phyloP scores from a whole-genome alignment of 305 asterid species.

The Fraxinus sp. region DNA sequence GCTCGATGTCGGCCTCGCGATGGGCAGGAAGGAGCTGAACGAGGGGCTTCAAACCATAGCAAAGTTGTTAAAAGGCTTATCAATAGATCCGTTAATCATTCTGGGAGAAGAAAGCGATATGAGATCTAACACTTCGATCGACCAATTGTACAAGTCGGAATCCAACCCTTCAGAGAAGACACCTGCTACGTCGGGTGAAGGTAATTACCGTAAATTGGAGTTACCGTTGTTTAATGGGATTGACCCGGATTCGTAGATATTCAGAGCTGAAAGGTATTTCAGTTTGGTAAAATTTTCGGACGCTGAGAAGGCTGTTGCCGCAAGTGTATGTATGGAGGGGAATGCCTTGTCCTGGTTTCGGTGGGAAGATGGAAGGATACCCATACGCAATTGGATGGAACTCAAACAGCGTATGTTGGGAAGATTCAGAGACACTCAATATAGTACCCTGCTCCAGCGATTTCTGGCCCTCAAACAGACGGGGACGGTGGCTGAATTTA shows the following conservation, averaged over 20 bases:
- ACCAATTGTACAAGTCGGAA: accelerated
- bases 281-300: neutral
- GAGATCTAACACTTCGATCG: no score
- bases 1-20: neutral
- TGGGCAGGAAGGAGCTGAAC: neutral
- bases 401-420: neutral
- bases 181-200: neutral
- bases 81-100: accelerated
- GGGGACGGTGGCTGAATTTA: neutral
- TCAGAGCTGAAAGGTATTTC: neutral
- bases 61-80: neutral
- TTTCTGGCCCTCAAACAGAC: neutral
- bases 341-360: neutral
- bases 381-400: neutral
- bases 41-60: neutral
- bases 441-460: neutral
- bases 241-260: neutral
- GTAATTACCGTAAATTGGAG: neutral
- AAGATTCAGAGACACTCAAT: neutral
- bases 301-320: neutral
- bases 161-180: neutral
- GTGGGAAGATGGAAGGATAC: neutral
- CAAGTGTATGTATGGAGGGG: neutral
- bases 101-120: neutral
- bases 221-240: neutral